Conservation (phyloP, 345 rosid genomes). For the Rhodomyrtus tomentosa region DNA sequence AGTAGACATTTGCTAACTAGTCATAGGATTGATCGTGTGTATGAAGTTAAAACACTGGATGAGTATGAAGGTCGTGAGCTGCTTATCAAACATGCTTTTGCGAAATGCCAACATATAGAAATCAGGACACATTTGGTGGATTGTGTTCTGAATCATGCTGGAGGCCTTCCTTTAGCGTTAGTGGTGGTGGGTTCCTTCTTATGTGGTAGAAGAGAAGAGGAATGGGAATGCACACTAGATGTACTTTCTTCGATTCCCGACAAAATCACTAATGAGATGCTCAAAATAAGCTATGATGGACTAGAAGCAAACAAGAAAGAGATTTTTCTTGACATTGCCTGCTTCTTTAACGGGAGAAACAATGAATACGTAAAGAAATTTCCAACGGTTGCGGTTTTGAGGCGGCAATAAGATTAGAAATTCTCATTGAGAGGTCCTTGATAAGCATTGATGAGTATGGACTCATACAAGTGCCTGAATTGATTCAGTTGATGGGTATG, state of each 20-base stretch:
- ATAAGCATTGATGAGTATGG: too few species aligned
- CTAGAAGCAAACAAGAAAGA: not conserved
- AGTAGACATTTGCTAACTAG: not conserved
- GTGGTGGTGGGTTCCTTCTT: not conserved
- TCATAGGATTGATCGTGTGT: not conserved
- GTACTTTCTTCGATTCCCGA: not conserved
- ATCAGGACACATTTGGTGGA: not conserved
- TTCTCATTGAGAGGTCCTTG: not conserved
- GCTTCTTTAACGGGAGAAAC: too few species aligned
- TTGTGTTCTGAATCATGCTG: not conserved
- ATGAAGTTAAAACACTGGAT: not conserved
- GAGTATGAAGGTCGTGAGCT: fast-evolving
- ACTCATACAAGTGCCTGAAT: too few species aligned
- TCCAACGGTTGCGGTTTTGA: not conserved
- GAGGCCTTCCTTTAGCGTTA: not conserved
- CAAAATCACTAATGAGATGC: not conserved
- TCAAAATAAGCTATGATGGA: not conserved
- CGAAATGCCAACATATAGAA: not conserved
- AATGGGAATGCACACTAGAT: not conserved
- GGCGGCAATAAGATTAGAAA: not conserved
- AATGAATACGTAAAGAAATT: too few species aligned
- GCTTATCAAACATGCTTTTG: not conserved
- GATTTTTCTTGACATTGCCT: not conserved
- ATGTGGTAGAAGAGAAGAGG: not conserved
- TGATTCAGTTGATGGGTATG: too few species aligned